A percentile compares a stretch with the other conserved stretches of the same genome.
Evolutionary conservation across 2,329 filamentous ascomycete species (phyloP).

Genomic region (Dactylonectria estremocensis): DNA sequence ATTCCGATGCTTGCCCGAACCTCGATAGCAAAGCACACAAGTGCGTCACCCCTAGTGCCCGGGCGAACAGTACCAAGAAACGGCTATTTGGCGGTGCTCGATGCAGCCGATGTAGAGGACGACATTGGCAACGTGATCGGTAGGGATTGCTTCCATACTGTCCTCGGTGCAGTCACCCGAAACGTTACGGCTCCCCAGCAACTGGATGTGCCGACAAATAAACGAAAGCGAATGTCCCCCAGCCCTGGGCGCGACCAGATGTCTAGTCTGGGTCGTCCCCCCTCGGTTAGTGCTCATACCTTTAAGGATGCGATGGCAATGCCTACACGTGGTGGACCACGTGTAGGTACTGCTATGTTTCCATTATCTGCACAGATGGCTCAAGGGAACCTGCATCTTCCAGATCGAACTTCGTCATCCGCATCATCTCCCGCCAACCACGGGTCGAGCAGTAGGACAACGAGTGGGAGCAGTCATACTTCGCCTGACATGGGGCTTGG

Average conservation of each 20-base stretch:
- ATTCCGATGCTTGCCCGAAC: slow-evolving; percentile 66
- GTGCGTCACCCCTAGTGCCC: slow-evolving; percentile 59
- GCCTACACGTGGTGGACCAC: neutral
- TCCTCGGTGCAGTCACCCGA: slow-evolving; percentile 53
- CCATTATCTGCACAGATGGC: slow-evolving; percentile 26
- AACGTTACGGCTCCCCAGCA: slow-evolving; percentile 45
- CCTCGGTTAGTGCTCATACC: neutral
- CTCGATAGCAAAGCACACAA: slow-evolving; percentile 58
- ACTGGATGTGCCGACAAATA: slow-evolving; percentile 44
- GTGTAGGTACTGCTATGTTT: too few relatives aligned
- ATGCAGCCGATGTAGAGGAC: neutral
- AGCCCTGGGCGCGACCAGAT: slow-evolving; percentile 44
- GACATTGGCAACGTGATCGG: slow-evolving; percentile 29
- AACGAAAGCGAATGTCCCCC: slow-evolving; percentile 52
- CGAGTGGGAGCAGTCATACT: slow-evolving; percentile 50
- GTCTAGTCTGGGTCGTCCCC: slow-evolving; percentile 1
- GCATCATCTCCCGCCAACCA: slow-evolving; percentile 51
- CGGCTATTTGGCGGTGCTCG: neutral
- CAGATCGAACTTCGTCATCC: slow-evolving; percentile 52
- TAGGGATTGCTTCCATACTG: slow-evolving; percentile 50
- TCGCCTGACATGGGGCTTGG: slow-evolving; percentile 52
- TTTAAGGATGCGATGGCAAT: slow-evolving; percentile 7
- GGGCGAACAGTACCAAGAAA: slow-evolving; percentile 59
- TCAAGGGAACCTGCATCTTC: slow-evolving; percentile 41
- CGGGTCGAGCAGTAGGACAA: slow-evolving; percentile 38